Evolutionary conservation across 176 grass and related monocot genomes (phyloP), one percentile per base, ranked within the genome.

Genomic region (Bolboschoenus planiculmis): DNA sequence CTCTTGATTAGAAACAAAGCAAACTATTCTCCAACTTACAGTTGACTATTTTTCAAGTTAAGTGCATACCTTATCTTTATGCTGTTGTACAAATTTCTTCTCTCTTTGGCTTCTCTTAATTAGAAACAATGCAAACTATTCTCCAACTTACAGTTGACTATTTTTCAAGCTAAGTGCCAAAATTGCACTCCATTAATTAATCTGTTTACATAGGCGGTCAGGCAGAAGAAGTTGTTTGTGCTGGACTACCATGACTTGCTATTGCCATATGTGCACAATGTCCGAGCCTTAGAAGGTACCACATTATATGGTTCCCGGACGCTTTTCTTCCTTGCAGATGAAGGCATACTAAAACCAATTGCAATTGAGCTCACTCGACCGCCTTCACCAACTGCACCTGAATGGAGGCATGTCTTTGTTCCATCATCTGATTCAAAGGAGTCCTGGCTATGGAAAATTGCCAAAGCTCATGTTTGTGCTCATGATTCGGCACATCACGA

Each of bases 341-440:
- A 89, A 16, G 88, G 92, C 65, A 94, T 80, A 37, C 92, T 94
- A 24, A 83, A 47, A 7, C 92, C 86, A n/a, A 81, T 97, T 3
- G 95, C 91, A 30, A 97, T 97, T 80, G 92, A 92, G 81, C 95
- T 97, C 42, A 97, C 88, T 6, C 55, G 88, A 21, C 95, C 90
- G 5, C 42, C 87, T 29, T 91, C 88, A 3, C 60, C 75, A 13
- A 14, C 58, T 10, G 51, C 60, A 61, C 87, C 88, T 27, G 90
- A 92, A 68, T 92, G 92, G 90, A 68, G 88, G 85, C 86, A 87
- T 10, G 94, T 92, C 20, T 92, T 92, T 84, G 81, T 80, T 2
- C 37, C 95, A 10, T 88, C 80, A 53, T 72, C 83, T 21, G 85
- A 85, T 81, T 88, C 88, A 9, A 97, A 90, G 4, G 78, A 80